Conservation (phyloP, 495 filamentous ascomycete species). For the Hyaloscypha hepaticicola region DNA sequence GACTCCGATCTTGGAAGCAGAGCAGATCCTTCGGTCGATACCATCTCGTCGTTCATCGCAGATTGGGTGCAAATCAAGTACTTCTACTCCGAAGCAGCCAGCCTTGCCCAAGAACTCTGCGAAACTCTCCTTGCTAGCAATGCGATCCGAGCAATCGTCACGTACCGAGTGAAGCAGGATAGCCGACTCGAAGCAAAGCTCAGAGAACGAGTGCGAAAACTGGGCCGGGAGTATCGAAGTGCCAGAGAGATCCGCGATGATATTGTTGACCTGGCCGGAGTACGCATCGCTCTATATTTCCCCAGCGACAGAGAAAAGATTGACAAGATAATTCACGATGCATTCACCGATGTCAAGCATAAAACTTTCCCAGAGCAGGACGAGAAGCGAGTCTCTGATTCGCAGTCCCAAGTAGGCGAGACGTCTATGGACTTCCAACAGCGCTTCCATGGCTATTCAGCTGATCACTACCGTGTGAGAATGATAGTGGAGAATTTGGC, state of each 20-base stretch:
- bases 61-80: conserved; percentile 14
- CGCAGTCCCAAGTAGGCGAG: background rate
- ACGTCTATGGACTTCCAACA: background rate
- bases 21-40: background rate
- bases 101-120: conserved; percentile 12
- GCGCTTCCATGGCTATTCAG: conserved; percentile 28
- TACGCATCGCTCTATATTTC: conserved; percentile 26
- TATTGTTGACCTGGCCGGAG: conserved; percentile 27
- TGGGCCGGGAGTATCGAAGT: conserved; percentile 1
- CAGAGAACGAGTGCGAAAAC: background rate
- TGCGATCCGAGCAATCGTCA: conserved; percentile 12
- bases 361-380: background rate
- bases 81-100: conserved; percentile 8
- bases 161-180: conserved; percentile 9
- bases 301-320: conserved; percentile 19
- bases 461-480: conserved; percentile 28
- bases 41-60: conserved; percentile 1
- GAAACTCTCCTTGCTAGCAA: conserved; percentile 11
- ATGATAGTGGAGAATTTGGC: conserved; percentile 8
- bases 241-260: conserved; percentile 22
- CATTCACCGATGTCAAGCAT: conserved; percentile 15
- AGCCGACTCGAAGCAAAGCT: conserved; percentile 11
- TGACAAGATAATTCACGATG: conserved; percentile 17
- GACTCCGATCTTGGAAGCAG: no score
- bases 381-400: background rate